Evolutionary conservation across 2,329 filamentous ascomycete genomes (phyloP).

Genomic region (Cercospora sojina): DNA sequence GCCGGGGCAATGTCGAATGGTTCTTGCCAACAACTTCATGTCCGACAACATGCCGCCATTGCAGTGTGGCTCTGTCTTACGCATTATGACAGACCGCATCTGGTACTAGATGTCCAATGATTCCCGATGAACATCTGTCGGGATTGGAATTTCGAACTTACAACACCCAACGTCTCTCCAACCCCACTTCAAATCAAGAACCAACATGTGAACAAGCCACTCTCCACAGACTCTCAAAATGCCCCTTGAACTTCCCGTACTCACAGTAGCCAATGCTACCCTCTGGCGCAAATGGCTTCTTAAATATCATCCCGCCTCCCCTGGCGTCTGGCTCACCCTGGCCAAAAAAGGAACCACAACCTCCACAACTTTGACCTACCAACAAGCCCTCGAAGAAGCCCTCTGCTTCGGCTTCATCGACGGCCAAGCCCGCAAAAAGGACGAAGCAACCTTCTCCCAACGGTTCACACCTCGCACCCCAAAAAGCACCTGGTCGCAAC

Average conservation of each 20-base stretch:
- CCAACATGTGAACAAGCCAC: not conserved
- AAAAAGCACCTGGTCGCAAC: slow-evolving; percentile 59
- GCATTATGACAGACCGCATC: no score
- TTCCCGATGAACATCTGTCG: not conserved
- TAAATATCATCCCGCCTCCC: slow-evolving; percentile 8
- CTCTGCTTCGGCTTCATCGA: slow-evolving; percentile 66
- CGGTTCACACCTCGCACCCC: slow-evolving; percentile 59
- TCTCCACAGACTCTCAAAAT: not conserved
- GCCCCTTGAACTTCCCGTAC: slow-evolving; percentile 18
- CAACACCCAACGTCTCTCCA: not conserved
- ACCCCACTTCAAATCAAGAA: not conserved
- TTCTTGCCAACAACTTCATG: not conserved
- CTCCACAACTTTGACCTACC: slow-evolving; percentile 45
- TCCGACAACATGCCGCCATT: not conserved
- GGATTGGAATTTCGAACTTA: not conserved
- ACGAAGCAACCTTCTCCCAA: slow-evolving; percentile 53
- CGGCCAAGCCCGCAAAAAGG: slow-evolving; percentile 51
- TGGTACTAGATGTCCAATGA: not conserved
- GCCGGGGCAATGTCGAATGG: not conserved
- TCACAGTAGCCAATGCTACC: slow-evolving; percentile 23
- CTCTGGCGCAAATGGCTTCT: slow-evolving; percentile 27
- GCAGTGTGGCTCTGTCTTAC: no score
- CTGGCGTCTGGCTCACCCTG: slow-evolving; percentile 28
- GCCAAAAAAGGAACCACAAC: slow-evolving; percentile 26
- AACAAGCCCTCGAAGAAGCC: slow-evolving; percentile 56